Evolutionary conservation across 2,329 filamentous ascomycete genomes (phyloP).

Genomic region (Penicillium expansum): DNA sequence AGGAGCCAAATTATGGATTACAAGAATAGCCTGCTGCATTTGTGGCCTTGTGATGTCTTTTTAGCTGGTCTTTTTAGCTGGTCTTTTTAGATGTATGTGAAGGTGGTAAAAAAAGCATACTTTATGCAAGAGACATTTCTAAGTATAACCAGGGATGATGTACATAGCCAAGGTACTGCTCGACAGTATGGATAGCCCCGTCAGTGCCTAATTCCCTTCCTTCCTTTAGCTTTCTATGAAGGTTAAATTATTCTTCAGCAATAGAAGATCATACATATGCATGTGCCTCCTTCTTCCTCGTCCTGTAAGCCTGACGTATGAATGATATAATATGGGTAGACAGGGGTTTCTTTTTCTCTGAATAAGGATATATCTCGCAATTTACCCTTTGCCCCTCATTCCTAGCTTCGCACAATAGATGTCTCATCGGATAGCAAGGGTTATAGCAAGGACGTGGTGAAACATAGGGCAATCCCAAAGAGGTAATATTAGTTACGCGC

Average conservation of each 20-base stretch:
- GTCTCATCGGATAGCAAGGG: background rate
- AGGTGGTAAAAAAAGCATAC: too few species aligned
- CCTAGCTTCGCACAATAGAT: background rate
- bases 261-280: background rate
- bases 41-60: too few species aligned
- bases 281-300: background rate
- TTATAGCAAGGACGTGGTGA: background rate
- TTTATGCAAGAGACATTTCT: too few species aligned
- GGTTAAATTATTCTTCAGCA: background rate
- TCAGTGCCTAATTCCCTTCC: background rate
- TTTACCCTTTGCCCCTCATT: background rate
- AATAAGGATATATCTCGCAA: background rate
- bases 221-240: background rate
- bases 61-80: too few species aligned
- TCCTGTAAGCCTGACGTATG: background rate
- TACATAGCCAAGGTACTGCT: too few species aligned
- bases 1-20: background rate
- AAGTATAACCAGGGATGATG: too few species aligned
- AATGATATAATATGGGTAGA: background rate
- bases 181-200: background rate
- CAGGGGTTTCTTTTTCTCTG: background rate
- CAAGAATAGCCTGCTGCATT: too few species aligned
- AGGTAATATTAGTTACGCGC: constrained; percentile 21
- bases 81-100: too few species aligned
- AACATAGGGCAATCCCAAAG: constrained; percentile 10